Conservation (phyloP, 257 asterid genomes). For the Jacaranda copaia region DNA sequence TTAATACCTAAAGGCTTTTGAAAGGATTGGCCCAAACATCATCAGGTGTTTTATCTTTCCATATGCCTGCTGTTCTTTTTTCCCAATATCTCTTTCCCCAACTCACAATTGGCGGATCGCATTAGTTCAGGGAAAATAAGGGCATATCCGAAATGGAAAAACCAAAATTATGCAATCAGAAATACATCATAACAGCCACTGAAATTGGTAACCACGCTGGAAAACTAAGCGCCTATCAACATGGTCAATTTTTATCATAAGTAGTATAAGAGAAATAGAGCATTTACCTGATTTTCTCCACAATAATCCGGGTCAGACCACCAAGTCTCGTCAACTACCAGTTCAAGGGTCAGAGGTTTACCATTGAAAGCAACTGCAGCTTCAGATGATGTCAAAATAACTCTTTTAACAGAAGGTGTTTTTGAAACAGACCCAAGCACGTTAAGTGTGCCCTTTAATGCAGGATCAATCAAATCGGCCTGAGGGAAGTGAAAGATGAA, state of each 20-base stretch:
- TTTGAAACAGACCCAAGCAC: constrained; percentile 68
- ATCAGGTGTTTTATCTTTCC: not conserved
- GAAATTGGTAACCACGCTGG: too few relatives aligned
- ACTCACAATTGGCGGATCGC: not conserved
- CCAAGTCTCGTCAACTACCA: constrained; percentile 67
- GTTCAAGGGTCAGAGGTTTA: constrained; percentile 64
- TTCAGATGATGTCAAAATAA: constrained; percentile 69
- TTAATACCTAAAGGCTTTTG: not conserved
- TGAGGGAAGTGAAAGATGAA: constrained; percentile 36
- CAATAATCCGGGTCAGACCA: constrained; percentile 57
- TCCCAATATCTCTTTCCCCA: not conserved
- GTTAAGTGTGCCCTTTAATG: constrained; percentile 75
- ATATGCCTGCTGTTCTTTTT: not conserved
- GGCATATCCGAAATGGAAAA: not conserved
- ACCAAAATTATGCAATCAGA: not conserved
- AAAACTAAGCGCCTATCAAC: not conserved
- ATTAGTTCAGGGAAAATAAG: not conserved
- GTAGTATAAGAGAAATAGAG: not conserved
- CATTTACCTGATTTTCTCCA: constrained; percentile 45
- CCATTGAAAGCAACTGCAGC: constrained; percentile 63
- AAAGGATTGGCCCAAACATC: constrained; percentile 4
- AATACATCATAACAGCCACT: too few relatives aligned
- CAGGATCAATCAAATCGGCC: constrained; percentile 73
- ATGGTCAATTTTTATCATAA: not conserved
- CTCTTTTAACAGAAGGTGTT: constrained; percentile 60